Base-by-base conservation (phyloP, 2,329 filamentous ascomycete species). In the Arachnopeziza araneosa region DNA sequence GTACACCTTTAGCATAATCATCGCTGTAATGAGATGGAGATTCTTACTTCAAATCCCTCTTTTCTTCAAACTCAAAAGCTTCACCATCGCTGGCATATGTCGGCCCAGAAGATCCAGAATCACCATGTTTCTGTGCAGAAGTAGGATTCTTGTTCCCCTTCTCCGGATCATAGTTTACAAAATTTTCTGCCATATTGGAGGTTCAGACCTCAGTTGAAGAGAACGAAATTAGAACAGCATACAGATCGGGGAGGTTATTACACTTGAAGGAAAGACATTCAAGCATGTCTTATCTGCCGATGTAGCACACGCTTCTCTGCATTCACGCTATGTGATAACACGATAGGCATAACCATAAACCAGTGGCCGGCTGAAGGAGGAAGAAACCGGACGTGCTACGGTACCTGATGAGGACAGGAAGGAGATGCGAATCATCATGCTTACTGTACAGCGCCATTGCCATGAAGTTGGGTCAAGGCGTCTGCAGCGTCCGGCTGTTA, bases 41-140 rank as follows among this genome's bases (percentile, higher is more conserved):
- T 7, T 50, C 56, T 26, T 52, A 66, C 66, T 54, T 66, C 57
- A 68, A 44, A 26, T 64, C 65, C 3, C 62, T 58, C 14, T 56
- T 62, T 52, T 67, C 65, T 21, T 30, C 54, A 52, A 66, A 67
- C 26, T 63, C 65, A 24, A 44, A 44, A 8, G 17, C 12, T 19
- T 44, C 30, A 7, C 36, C 17, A 5, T 44, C 36, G 12, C 36
- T 19, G 12, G 17, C 36, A 44, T 44, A 44, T 44, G 10, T 4
- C 6, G 36, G 36, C 10, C 6, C 12, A 44, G 36, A 44, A 19
- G 17, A 14, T 17, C 3, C 36, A 44, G 12, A 44, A 17, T 44
- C 36, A 44, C 36, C 36, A 3, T 44, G 36, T 19, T 44, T 44
- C 12, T 6, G 2, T 19, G 36, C 12, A 8, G 36, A 44, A 44